Evolutionary conservation across 805 yeast species (phyloP).

Genomic region (Allodekkera sacchari): DNA sequence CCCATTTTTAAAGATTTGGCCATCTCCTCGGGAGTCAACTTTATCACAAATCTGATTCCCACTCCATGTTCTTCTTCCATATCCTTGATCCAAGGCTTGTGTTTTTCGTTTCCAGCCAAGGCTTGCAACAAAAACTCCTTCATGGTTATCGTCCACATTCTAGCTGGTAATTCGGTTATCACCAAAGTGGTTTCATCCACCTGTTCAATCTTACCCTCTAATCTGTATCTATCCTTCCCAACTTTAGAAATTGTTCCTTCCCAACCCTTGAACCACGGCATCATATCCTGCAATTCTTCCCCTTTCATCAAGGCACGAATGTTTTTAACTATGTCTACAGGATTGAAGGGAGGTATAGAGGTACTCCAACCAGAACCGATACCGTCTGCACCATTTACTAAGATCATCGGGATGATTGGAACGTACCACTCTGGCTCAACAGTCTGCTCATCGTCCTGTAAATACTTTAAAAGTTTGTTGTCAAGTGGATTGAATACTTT

Average conservation of each 20-base stretch:
- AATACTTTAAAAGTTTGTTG: slow-evolving; percentile 65
- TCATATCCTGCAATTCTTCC: slow-evolving; percentile 62
- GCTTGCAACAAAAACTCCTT: slow-evolving; percentile 78
- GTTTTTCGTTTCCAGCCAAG: slow-evolving; percentile 66
- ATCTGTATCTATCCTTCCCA: slow-evolving; percentile 60
- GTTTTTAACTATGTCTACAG: slow-evolving; percentile 70
- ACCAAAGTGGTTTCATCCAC: slow-evolving; percentile 72
- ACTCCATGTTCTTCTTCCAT: slow-evolving; percentile 90
- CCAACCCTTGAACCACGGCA: slow-evolving; percentile 97
- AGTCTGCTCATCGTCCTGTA: slow-evolving; percentile 87
- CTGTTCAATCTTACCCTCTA: slow-evolving; percentile 76
- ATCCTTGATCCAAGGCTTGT: slow-evolving; percentile 82
- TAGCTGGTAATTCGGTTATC: slow-evolving; percentile 87
- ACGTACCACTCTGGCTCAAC: slow-evolving; percentile 95
- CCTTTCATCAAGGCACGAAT: slow-evolving; percentile 65
- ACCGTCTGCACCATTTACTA: slow-evolving; percentile 95
- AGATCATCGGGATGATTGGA: slow-evolving; percentile 90
- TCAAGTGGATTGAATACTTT: slow-evolving; percentile 73
- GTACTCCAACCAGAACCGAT: slow-evolving; percentile 99
- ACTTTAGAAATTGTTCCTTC: slow-evolving; percentile 66
- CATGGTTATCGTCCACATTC: slow-evolving; percentile 86
- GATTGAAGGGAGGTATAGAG: slow-evolving; percentile 83
- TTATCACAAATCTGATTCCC: slow-evolving; percentile 72
- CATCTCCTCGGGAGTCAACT: slow-evolving; percentile 76
- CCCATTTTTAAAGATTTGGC: slow-evolving; percentile 66